Base-by-base conservation (phyloP, 2,329 filamentous ascomycete genomes). In the Boeremia exigua region DNA sequence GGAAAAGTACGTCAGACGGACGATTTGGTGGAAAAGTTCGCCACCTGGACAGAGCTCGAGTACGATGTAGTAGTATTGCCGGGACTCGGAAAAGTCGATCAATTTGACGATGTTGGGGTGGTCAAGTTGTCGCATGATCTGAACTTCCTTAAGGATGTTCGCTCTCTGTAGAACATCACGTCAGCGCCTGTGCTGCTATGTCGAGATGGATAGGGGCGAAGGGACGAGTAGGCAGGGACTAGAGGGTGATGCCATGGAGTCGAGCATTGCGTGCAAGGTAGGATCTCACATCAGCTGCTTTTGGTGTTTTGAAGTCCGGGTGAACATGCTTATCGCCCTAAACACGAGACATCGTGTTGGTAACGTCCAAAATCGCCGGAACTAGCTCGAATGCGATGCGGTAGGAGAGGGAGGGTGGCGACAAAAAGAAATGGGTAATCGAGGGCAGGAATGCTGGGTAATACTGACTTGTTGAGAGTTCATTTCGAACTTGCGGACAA, bases 401-500 rank as follows among this genome's bases (percentile, higher is more conserved):
- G 59, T 51, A 61, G 64, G 66, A 54, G 61, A 62, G 71, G 74
- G 63, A 62, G 42, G 47, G 63, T 74, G 62, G 51, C 71, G 60
- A 66, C 53, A 52, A 27, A 55, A 66, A 44, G 60, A 65, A 55
- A 67, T 71, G 74, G 61, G 70, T 47, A 68, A 68, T 62, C 54
- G 48, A 62, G 68, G 71, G 62, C 58, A 65, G 48, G 58, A 58
- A 34, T 43, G 19, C 37, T 43, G 63, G 69, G 67, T 58, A 43
- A 60, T 64, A 89, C 92, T 86, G 85, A 99, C 95, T 92, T 98
- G 95, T 82, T 89, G 92, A 65, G 88, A 93, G 80, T 96, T 98
- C 91, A 99, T 97, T 79, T 99, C 95, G 75, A 92, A 98, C 80
- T 98, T 98, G 72, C 95, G 90, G 62, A 99, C 95, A 47, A 99